Evolutionary conservation across 1,284 basidiomycete species (phyloP).

Genomic region (Leccinum subrobustum): DNA sequence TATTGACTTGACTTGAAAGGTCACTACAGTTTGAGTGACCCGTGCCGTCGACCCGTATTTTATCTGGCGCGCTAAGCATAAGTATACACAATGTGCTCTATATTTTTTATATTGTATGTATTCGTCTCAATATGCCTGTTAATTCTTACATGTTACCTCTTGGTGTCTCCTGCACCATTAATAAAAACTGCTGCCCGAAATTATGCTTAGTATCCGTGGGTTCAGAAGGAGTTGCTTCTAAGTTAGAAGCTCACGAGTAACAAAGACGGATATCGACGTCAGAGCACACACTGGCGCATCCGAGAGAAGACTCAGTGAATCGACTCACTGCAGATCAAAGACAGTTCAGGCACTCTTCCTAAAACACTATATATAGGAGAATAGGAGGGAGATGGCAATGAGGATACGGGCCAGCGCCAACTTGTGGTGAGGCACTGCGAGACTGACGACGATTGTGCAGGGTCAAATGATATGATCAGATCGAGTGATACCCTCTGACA

Average conservation of each 20-base stretch:
- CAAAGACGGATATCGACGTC: slow-evolving; percentile 3
- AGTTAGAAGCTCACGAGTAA: neutral
- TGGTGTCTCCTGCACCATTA: neutral
- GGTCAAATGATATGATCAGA: slow-evolving; percentile 22
- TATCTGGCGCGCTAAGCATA: neutral
- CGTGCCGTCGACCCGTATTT: neutral
- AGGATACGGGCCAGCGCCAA: slow-evolving; percentile 3
- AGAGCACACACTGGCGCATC: neutral
- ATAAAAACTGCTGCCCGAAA: neutral
- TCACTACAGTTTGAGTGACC: neutral
- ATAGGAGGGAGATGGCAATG: slow-evolving; percentile 3
- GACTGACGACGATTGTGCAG: slow-evolving; percentile 15
- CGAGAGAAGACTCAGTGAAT: neutral
- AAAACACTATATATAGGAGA: neutral
- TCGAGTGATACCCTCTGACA: slow-evolving; percentile 21
- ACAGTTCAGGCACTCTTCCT: slow-evolving; percentile 3
- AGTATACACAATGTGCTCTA: neutral
- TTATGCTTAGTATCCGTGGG: neutral
- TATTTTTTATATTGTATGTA: neutral
- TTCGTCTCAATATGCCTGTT: neutral
- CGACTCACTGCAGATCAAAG: neutral
- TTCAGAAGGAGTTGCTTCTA: neutral
- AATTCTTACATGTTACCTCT: neutral
- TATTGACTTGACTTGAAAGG: slow-evolving; percentile 31
- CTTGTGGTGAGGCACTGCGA: slow-evolving; percentile 8